Base-by-base conservation (phyloP, 2,329 filamentous ascomycete genomes). In the Fusarium lateritium region DNA sequence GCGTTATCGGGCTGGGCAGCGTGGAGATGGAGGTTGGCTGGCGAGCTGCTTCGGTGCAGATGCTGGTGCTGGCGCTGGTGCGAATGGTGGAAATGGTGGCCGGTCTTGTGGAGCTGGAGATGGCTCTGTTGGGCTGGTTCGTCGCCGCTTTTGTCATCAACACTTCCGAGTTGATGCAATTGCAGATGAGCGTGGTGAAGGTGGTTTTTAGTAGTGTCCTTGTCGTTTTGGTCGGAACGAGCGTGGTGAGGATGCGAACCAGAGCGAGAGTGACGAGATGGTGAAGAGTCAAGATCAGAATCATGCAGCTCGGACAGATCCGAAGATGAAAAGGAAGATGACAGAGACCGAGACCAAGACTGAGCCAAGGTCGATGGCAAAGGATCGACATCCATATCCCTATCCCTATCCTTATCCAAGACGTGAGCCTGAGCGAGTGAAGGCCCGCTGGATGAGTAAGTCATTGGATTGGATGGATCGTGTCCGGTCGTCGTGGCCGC, bases 371-470 rank as follows among this genome's bases (percentile, higher is more conserved):
- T 70, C 55, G 57, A 61, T 50, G 58, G 50, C 60, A 43, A 62
- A 58, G 46, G 72, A 75, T 75, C 73, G 63, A 51, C 73, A 71
- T 72, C 56, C 44, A 69, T 70, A 68, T 73, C 53, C 46, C 55
- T 60, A 46, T 60, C 59, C 19, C 62, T 65, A 65, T 70, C 56
- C 44, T 72, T 70, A 62, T 70, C 62, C 54, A 74, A 72, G 75
- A 75, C 72, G 76, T 79, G 78, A 78, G 76, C 72, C 77, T 79
- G 78, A 78, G 76, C 70, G 78, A 79, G 77, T 78, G 77, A 79
- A 80, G 79, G 70, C 77, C 75, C 69, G 71, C 64, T 76, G 65
- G 71, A 72, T 72, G 69, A 75, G 70, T 76, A 77, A 75, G 78
- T 78, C 79, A 79, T 80, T 47, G 65, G 51, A 67, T 60, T 43